phyloP scores from a whole-genome alignment of 2,329 filamentous ascomycete genomes.

The Ambrosiella cleistominuta region DNA sequence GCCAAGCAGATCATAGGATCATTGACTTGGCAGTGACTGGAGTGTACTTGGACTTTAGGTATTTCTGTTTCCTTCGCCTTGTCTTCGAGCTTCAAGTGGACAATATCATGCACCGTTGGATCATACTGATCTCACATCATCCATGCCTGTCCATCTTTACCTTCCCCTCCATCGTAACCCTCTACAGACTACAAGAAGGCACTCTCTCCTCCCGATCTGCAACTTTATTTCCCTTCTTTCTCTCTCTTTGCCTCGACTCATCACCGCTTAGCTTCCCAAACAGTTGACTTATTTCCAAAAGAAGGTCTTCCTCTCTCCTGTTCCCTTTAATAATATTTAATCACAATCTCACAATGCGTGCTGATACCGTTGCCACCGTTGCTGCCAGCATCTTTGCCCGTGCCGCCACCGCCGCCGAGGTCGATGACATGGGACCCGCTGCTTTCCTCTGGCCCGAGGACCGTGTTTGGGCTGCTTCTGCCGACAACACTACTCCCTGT shows the following conservation, averaged over 20 bases:
- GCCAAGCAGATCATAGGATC: no score
- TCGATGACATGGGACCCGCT: constrained; percentile 32
- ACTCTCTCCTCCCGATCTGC: background rate
- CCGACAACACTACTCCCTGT: constrained; percentile 40
- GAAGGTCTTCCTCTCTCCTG: background rate
- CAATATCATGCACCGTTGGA: background rate
- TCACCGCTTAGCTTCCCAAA: background rate
- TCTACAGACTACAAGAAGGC: background rate
- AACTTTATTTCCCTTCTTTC: background rate
- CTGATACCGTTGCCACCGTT: background rate
- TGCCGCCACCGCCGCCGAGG: constrained; percentile 9
- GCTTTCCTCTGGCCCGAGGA: constrained; percentile 44
- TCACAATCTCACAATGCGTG: constrained; percentile 1
- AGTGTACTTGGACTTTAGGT: no score
- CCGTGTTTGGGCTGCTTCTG: constrained; percentile 33
- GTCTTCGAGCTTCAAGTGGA: background rate
- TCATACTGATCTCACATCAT: background rate
- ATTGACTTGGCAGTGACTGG: no score
- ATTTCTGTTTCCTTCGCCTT: background rate
- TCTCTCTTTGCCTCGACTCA: background rate
- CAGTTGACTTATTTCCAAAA: no score
- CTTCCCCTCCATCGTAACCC: background rate
- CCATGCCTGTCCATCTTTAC: background rate
- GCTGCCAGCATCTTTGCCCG: constrained; percentile 12
- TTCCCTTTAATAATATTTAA: no score